Evolutionary conservation across 371 early-diverging fungal species (phyloP).

Genomic region (Mortierella sp.): DNA sequence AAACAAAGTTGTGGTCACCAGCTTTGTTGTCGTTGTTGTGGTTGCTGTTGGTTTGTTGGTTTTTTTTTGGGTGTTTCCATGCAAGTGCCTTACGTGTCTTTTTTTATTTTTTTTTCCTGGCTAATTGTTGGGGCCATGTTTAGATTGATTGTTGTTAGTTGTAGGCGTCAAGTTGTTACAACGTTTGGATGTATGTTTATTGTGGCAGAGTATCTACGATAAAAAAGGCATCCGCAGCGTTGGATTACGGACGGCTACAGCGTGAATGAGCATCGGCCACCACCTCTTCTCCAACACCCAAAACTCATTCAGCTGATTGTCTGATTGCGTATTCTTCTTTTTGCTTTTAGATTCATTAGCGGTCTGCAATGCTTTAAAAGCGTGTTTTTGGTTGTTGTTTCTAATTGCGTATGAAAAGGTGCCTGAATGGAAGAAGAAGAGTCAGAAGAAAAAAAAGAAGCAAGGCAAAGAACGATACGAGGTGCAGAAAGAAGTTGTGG

Average conservation of each 20-base stretch:
- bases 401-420: background rate
- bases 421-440: background rate
- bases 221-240: background rate
- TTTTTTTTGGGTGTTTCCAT: background rate
- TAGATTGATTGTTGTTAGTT: background rate
- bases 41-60: background rate
- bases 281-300: background rate
- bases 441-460: background rate
- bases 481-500: background rate
- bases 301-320: background rate
- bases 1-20: background rate
- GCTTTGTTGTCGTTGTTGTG: background rate
- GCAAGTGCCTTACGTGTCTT: background rate
- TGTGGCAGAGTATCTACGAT: background rate
- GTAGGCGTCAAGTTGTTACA: background rate
- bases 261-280: constrained; percentile 2
- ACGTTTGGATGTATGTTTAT: background rate
- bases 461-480: background rate
- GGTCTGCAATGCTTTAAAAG: background rate
- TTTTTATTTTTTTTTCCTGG: background rate
- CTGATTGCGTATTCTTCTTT: background rate
- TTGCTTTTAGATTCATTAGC: background rate
- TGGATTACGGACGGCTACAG: background rate
- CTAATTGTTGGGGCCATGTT: background rate
- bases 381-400: too few species aligned